Base-by-base conservation (phyloP, 164 flowering plant species). In the Paratinospora sagittata region DNA sequence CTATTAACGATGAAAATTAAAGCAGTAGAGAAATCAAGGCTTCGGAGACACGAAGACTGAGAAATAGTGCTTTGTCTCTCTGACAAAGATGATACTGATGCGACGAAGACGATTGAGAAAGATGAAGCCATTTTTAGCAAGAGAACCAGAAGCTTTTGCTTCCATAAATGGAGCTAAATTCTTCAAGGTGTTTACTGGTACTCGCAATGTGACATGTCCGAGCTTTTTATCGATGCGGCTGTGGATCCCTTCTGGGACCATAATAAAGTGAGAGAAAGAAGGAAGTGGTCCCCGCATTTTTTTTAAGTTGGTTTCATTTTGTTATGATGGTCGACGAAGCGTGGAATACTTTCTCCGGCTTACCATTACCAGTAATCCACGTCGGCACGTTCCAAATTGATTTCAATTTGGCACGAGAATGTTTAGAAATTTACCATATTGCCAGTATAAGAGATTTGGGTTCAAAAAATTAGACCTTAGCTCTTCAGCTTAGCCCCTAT, bases 141-240 rank as follows among this genome's bases (percentile, higher is more conserved):
- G 14, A 6, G 71, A 62, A 69, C 71, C 71, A 69, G 71, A 69
- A 69, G 63, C 71, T 69, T 52, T 69, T 55, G 62, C 27, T 69
- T 27, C 63, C 36, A 69, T 69, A 69, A 69, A 55, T 69, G 63
- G 71, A 69, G 39, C 19, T 17, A 34, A 69, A 52, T 69, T 16
- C 63, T 3, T 7, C 13, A 55, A 19, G 62, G 71, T 24, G n/a
- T 68, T 9, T 26, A 49, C 26, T 11, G 41, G 60, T 68, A 49
- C 60, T 9, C 17, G 14, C 14, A 55, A 49, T 49, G 71, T 68
- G 71, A 68, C 71, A 27, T 47, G 63, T 68, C 71, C 62, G 19
- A 8, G 58, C 33, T 47, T 27, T 45, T 47, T 39, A 39, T 39
- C n/a, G 3, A 52, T 49, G 14, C 4, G 57, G 57, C n/a, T 49